Percentiles rank a stretch among this genome's conserved stretches.
phyloP scores from a whole-genome alignment of 371 early-diverging fungal species.

The Mortierella sp. region DNA sequence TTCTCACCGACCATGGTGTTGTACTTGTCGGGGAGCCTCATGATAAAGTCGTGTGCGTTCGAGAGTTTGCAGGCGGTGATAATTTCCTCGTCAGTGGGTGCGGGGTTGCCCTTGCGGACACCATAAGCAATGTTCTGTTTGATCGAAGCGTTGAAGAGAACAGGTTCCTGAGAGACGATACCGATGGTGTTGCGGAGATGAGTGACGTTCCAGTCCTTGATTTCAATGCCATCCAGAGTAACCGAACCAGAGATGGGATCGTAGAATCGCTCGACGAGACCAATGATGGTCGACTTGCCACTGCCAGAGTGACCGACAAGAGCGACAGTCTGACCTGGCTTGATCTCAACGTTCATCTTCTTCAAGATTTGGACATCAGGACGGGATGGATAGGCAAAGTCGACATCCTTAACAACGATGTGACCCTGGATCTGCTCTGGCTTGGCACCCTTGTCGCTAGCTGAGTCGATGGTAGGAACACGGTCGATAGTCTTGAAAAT shows the following conservation, averaged over 20 bases:
- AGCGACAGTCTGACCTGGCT: constrained; percentile 78
- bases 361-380: constrained; percentile 73
- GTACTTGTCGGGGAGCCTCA: constrained; percentile 77
- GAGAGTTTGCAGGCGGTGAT: constrained; percentile 69
- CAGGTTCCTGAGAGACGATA: constrained; percentile 90
- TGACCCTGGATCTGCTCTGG: constrained; percentile 62
- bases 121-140: constrained; percentile 82
- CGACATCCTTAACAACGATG: constrained; percentile 76
- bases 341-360: constrained; percentile 63
- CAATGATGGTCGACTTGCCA: constrained; percentile 90
- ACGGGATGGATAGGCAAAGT: constrained; percentile 78
- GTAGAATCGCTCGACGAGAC: constrained; percentile 92
- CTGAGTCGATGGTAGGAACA: constrained; percentile 69
- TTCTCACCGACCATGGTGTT: constrained; percentile 79
- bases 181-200: constrained; percentile 85
- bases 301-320: constrained; percentile 85
- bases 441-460: constrained; percentile 61
- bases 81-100: constrained; percentile 75
- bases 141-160: constrained; percentile 84
- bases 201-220: constrained; percentile 73
- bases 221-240: constrained; percentile 75
- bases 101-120: constrained; percentile 65
- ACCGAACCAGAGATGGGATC: constrained; percentile 71
- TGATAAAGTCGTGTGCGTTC: constrained; percentile 81
- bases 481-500: constrained; percentile 87